Evolutionary conservation across 1,284 basidiomycete genomes (phyloP), one percentile per base, ranked within the genome.

Genomic region (Sporisorium scitamineum): DNA sequence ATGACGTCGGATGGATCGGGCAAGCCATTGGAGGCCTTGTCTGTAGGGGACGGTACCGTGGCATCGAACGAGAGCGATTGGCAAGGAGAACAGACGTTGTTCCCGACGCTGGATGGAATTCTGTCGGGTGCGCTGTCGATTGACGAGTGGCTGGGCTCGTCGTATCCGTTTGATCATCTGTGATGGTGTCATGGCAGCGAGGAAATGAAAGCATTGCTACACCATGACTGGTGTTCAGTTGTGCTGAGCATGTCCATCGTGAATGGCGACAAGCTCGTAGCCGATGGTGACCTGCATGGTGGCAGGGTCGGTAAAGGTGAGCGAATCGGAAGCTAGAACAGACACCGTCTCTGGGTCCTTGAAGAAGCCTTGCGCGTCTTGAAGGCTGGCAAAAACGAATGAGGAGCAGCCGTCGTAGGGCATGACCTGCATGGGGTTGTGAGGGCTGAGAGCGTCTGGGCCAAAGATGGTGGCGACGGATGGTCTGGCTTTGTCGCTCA

Each of bases 131-230:
- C 66, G 7, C 27, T 70, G 20, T 74, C 71, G 45, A 70, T 74
- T 31, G 66, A 74, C n/a, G 66, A 74, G 47, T 74, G 66, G 71
- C 59, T 74, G n/a, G 71, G 71, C 29, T 69, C 71, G 20, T 69
- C 59, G 27, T 74, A 69, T 51, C 66, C 71, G 0, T 74, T 74
- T 42, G 66, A 69, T 31, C 71, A 74, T 51, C 45, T 74, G 6
- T 74, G 29, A 66, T 27, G 27, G 52, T n/a, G n/a, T n/a, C n/a
- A n/a, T n/a, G n/a, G n/a, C n/a, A n/a, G 16, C 27, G 10, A 1
- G 11, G 24, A 37, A 8, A 27, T 22, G 6, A 45, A 27, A 47
- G 42, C 22, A 29, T 26, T 37, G 32, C 8, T 14, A 50, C 47
- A 29, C 16, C 47, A 39, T 18, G 18, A 39, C 37, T 39, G 18